Percentiles rank a stretch among this genome's conserved stretches.
phyloP scores from a whole-genome alignment of 495 filamentous ascomycete species.

The Penicillium mononematosum region DNA sequence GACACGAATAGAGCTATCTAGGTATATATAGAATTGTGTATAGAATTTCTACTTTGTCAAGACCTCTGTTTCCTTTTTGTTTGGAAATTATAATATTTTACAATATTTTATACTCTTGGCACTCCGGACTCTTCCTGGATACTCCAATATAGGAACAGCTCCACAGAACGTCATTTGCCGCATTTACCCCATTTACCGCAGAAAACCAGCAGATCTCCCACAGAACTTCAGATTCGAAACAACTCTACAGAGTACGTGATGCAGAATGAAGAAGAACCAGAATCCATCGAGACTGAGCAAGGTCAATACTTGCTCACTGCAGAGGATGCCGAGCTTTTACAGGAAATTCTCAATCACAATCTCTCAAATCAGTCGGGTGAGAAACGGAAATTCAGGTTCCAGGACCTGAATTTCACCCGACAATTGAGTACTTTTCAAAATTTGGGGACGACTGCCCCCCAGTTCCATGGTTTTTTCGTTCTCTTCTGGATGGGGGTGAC shows the following conservation, averaged over 20 bases:
- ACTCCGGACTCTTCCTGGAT: not conserved
- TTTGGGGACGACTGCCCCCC: conserved; percentile 50
- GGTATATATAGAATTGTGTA: too few relatives aligned
- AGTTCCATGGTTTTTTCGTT: conserved; percentile 75
- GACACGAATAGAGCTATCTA: not conserved
- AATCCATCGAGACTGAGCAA: not conserved
- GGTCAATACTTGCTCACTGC: conserved; percentile 53
- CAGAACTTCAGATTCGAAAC: not conserved
- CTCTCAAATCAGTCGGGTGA: conserved; percentile 28
- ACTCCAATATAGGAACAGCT: not conserved
- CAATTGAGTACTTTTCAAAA: conserved; percentile 70
- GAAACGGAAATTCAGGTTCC: conserved; percentile 51
- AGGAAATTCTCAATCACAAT: conserved; percentile 18
- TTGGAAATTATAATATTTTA: not conserved
- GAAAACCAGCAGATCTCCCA: not conserved
- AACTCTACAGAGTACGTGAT: not conserved
- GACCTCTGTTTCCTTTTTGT: not conserved
- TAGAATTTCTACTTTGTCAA: too few relatives aligned
- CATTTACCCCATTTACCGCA: not conserved
- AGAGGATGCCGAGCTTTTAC: conserved; percentile 56
- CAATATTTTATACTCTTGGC: too few relatives aligned
- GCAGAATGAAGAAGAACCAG: not conserved
- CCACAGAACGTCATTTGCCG: not conserved
- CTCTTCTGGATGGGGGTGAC: conserved; percentile 70
- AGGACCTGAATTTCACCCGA: conserved; percentile 66